Percentiles rank a stretch among this genome's conserved stretches.
These are phyloP conservation scores for Eleusine coracana DNA, from an alignment of 176 grass and related monocot genomes.

Conservation along the genomic window DNA sequence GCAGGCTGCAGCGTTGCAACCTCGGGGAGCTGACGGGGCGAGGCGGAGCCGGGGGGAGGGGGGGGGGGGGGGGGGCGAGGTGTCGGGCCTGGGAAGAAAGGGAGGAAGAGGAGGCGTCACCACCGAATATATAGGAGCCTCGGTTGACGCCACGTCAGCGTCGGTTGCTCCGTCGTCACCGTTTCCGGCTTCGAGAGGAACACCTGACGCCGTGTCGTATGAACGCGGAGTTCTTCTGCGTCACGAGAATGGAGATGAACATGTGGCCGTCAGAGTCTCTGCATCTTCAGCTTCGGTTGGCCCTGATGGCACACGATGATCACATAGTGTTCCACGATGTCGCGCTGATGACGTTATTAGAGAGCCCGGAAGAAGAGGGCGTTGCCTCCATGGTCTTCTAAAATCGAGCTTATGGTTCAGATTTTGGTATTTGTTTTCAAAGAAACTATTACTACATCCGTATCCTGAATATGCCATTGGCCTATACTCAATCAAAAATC, in stretches of 20 bases:
- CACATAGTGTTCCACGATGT: neutral
- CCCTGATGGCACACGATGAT: neutral
- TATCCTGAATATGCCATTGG: too few species aligned
- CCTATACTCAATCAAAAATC: too few species aligned
- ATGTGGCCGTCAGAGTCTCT: too few species aligned
- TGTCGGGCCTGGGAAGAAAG: slow-evolving; percentile 18
- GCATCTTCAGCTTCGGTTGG: neutral
- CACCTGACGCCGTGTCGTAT: neutral
- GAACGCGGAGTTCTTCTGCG: neutral
- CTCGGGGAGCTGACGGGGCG: neutral
- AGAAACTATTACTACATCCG: too few species aligned
- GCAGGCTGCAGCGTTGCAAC: slow-evolving; percentile 19
- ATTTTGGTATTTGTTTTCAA: neutral
- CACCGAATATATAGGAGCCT: neutral
- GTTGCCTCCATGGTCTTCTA: neutral
- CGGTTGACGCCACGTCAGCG: slow-evolving; percentile 12
- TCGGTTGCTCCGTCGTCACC: neutral
- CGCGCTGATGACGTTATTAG: too few species aligned
- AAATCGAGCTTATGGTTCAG: neutral
- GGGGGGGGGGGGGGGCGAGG: slow-evolving; percentile 11
- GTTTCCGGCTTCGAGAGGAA: neutral
- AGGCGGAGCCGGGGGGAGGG: slow-evolving; percentile 1
- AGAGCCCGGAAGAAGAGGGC: neutral
- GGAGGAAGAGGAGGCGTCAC: neutral
- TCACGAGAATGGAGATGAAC: neutral